phyloP scores from a whole-genome alignment of 208 protist genomes.

The Leishmania mexicana region DNA sequence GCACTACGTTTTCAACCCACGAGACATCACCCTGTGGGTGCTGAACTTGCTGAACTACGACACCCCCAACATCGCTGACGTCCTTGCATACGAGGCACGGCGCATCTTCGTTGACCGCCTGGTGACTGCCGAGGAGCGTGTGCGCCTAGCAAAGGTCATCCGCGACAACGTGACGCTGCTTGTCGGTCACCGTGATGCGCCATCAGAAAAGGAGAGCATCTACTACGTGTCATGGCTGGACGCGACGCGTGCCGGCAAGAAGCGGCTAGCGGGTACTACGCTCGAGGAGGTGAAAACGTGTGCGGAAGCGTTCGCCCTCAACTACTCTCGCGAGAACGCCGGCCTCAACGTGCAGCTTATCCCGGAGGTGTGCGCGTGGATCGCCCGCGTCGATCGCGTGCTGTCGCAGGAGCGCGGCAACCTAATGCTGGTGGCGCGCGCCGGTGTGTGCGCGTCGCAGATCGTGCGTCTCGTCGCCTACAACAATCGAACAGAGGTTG shows the following conservation, averaged over 20 bases:
- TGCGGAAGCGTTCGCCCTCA: slow-evolving; percentile 64
- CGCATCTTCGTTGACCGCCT: slow-evolving; percentile 96
- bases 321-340: slow-evolving; percentile 95
- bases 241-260: slow-evolving; percentile 43
- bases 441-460: slow-evolving; percentile 93
- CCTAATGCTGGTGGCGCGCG: slow-evolving; percentile 94
- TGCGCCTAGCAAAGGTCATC: slow-evolving; percentile 66
- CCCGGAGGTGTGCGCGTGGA: slow-evolving; percentile 93
- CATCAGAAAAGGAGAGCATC: slow-evolving; percentile 70
- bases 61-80: slow-evolving; percentile 85
- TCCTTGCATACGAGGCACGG: slow-evolving; percentile 93
- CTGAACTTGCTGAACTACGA: slow-evolving; percentile 94
- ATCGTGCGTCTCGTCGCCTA: slow-evolving; percentile 92
- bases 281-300: slow-evolving; percentile 82
- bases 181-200: slow-evolving; percentile 67
- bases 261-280: slow-evolving; percentile 49
- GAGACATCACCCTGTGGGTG: slow-evolving; percentile 96
- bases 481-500: slow-evolving; percentile 90
- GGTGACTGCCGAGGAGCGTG: slow-evolving; percentile 83
- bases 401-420: slow-evolving; percentile 94
- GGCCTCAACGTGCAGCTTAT: slow-evolving; percentile 95
- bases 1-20: slow-evolving; percentile 98
- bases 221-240: slow-evolving; percentile 84
- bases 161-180: slow-evolving; percentile 84
- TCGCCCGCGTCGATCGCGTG: slow-evolving; percentile 96